Evolutionary conservation across 1,284 basidiomycete genomes (phyloP).

Genomic region (Pulveroboletus sp.): DNA sequence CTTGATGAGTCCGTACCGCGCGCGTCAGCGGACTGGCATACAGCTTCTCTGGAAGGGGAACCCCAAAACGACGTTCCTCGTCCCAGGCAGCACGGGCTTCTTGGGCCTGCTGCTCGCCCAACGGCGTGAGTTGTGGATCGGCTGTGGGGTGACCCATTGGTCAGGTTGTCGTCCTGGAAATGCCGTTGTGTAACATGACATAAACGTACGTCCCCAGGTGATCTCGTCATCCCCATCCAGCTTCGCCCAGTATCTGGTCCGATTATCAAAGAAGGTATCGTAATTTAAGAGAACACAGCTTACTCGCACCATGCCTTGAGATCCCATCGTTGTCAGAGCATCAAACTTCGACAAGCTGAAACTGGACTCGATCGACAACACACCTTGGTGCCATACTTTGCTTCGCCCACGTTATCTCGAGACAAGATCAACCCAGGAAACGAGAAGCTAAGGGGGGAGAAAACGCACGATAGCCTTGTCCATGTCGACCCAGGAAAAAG

Average conservation of each 20-base stretch:
- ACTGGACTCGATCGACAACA: conserved; percentile 15
- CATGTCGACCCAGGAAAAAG: conserved; percentile 69
- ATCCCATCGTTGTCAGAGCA: neutral
- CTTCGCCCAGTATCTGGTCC: conserved; percentile 64
- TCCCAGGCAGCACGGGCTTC: conserved; percentile 60
- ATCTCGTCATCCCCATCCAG: conserved; percentile 71
- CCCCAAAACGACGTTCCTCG: conserved; percentile 49
- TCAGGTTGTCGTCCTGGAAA: neutral
- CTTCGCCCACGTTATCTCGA: conserved; percentile 72
- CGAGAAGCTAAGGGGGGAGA: neutral
- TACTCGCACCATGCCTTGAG: conserved; percentile 56
- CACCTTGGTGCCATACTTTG: conserved; percentile 67
- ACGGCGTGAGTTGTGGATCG: conserved; percentile 71
- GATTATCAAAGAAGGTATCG: neutral
- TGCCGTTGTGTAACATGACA: no score
- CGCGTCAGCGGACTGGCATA: conserved; percentile 77
- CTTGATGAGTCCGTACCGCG: conserved; percentile 66
- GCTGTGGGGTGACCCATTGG: conserved; percentile 42
- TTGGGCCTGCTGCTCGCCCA: conserved; percentile 67
- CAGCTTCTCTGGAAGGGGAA: conserved; percentile 62
- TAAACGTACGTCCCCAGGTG: conserved; percentile 77
- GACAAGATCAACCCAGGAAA: neutral
- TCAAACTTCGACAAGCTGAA: neutral
- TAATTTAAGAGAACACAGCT: conserved; percentile 19
- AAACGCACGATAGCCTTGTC: conserved; percentile 55